These are phyloP conservation scores for Penicillium paxilli DNA, from an alignment of 495 filamentous ascomycete genomes.

Conservation along the genomic window DNA sequence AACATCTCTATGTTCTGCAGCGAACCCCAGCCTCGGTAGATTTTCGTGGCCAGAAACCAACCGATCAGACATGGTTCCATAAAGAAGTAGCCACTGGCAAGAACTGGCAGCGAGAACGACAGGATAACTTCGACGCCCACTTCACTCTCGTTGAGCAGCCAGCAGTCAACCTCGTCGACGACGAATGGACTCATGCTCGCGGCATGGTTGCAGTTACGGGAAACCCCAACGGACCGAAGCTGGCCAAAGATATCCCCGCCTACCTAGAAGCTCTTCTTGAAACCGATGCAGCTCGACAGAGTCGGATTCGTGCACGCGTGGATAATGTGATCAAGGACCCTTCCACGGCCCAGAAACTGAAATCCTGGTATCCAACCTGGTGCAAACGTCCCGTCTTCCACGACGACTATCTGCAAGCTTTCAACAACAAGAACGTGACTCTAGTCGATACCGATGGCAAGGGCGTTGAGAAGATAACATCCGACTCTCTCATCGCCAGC, in stretches of 20 bases:
- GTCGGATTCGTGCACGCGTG: background rate
- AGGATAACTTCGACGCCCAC: slow-evolving; percentile 17
- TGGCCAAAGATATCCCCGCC: background rate
- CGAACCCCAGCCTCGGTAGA: slow-evolving; percentile 53
- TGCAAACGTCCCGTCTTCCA: slow-evolving; percentile 36
- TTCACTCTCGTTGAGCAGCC: slow-evolving; percentile 16
- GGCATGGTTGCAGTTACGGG: slow-evolving; percentile 4
- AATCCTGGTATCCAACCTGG: slow-evolving; percentile 32
- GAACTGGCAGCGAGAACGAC: slow-evolving; percentile 43
- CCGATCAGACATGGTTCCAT: slow-evolving; percentile 46
- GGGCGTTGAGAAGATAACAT: slow-evolving; percentile 19
- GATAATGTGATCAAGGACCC: slow-evolving; percentile 12
- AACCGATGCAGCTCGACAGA: slow-evolving; percentile 2
- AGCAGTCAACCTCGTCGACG: slow-evolving; percentile 36
- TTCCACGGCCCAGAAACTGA: slow-evolving; percentile 21
- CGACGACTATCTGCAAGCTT: slow-evolving; percentile 32
- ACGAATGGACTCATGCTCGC: slow-evolving; percentile 37
- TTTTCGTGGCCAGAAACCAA: slow-evolving; percentile 46
- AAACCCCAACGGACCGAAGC: background rate
- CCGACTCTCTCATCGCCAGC: slow-evolving; percentile 22
- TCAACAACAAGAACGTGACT: slow-evolving; percentile 26
- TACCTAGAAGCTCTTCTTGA: background rate
- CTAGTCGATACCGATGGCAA: slow-evolving; percentile 33
- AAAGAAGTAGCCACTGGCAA: slow-evolving; percentile 38
- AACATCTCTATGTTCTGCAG: slow-evolving; percentile 47